Conservation (phyloP, 495 filamentous ascomycete genomes). For the Letharia columbiana region DNA sequence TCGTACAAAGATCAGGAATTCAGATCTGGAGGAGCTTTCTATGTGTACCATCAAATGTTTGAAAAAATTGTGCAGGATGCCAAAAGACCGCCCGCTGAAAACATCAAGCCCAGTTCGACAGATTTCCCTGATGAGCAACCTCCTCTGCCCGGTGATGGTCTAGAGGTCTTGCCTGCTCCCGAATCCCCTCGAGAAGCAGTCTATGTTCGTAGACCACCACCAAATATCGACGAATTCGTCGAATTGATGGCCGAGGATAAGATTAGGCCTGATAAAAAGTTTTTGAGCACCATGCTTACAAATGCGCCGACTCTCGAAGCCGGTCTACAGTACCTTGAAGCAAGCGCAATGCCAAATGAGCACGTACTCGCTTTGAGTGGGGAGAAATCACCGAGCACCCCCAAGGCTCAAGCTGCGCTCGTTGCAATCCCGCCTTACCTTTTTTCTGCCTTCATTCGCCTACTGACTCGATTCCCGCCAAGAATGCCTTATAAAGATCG, state of each 20-base stretch:
- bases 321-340: constrained; percentile 37
- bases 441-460: constrained; percentile 42
- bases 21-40: background rate
- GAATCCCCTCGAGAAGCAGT: constrained; percentile 48
- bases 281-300: constrained; percentile 42
- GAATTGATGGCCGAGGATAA: constrained; percentile 44
- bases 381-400: constrained; percentile 23
- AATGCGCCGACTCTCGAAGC: constrained; percentile 33
- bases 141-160: constrained; percentile 51
- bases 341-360: constrained; percentile 30
- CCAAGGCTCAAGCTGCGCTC: constrained; percentile 18
- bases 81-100: constrained; percentile 23
- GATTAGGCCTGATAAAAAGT: constrained; percentile 35
- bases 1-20: constrained; percentile 35
- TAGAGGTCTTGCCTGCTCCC: constrained; percentile 48
- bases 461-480: constrained; percentile 35
- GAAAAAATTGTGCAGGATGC: constrained; percentile 46
- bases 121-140: background rate
- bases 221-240: constrained; percentile 45
- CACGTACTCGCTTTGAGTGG: constrained; percentile 33
- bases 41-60: constrained; percentile 51
- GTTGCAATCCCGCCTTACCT: constrained; percentile 33
- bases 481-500: constrained; percentile 25
- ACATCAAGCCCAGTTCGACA: background rate
- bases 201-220: constrained; percentile 48